These are phyloP conservation scores for Phanerochaete carnosa DNA, from an alignment of 768 basidiomycete genomes.

Conservation along the genomic window DNA sequence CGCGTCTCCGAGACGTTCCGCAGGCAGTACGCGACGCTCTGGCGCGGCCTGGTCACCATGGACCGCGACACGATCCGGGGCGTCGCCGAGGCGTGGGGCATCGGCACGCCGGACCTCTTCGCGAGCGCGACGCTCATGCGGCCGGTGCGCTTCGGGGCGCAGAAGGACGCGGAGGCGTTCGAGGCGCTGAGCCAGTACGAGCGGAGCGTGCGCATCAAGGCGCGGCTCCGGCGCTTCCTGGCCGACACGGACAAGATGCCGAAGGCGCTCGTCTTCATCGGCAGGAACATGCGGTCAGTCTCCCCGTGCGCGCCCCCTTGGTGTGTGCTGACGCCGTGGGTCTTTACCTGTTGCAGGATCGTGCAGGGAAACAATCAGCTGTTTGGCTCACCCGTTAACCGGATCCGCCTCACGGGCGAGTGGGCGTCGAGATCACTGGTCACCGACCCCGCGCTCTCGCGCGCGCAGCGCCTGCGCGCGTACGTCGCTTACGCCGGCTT, in stretches of 20 bases:
- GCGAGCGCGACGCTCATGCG: slow-evolving; percentile 72
- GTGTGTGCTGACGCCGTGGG: not conserved
- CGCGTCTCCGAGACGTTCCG: slow-evolving; percentile 63
- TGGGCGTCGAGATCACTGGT: slow-evolving; percentile 73
- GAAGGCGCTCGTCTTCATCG: slow-evolving; percentile 70
- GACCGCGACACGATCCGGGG: slow-evolving; percentile 51
- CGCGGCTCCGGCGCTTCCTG: slow-evolving; percentile 61
- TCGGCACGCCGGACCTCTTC: slow-evolving; percentile 67
- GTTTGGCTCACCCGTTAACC: slow-evolving; percentile 83
- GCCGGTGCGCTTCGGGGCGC: slow-evolving; percentile 43
- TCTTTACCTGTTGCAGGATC: slow-evolving; percentile 17
- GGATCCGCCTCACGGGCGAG: slow-evolving; percentile 84
- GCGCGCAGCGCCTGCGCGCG: slow-evolving; percentile 44
- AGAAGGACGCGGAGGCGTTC: slow-evolving; percentile 20
- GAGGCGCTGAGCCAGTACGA: slow-evolving; percentile 59
- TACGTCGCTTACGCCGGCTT: slow-evolving; percentile 63
- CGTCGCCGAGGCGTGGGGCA: slow-evolving; percentile 61
- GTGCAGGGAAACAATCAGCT: slow-evolving; percentile 69
- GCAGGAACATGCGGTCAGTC: slow-evolving; percentile 68
- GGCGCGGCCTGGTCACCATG: slow-evolving; percentile 60
- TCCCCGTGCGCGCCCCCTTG: slow-evolving; percentile 3
- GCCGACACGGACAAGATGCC: slow-evolving; percentile 76
- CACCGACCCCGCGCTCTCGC: slow-evolving; percentile 38
- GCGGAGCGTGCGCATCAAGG: slow-evolving; percentile 64
- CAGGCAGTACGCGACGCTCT: slow-evolving; percentile 73